Evolutionary conservation across 1,284 basidiomycete species (phyloP).

Genomic region (Golubevia sp.): DNA sequence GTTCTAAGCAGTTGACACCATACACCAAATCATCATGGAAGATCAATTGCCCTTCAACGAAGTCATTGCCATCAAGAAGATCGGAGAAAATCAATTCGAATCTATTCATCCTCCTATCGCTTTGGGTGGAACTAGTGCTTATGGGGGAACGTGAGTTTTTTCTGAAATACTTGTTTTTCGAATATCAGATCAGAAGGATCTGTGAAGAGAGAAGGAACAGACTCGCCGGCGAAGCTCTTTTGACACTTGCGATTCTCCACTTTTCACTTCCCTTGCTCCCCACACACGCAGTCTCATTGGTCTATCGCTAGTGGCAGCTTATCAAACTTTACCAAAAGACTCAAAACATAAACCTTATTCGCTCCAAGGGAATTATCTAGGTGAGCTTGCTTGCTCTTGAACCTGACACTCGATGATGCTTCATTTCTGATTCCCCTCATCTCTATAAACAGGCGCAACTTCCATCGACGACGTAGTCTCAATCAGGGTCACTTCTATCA

Average conservation of each 20-base stretch:
- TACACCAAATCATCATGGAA: no score
- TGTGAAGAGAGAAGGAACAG: no score
- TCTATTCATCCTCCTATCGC: neutral
- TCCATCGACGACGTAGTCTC: constrained; percentile 23
- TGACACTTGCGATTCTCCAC: no score
- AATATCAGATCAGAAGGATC: no score
- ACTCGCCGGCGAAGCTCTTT: no score
- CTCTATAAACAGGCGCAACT: constrained; percentile 34
- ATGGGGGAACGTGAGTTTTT: neutral
- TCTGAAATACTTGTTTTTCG: no score
- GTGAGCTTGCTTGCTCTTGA: neutral
- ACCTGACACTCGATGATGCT: constrained; percentile 36
- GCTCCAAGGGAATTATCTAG: neutral
- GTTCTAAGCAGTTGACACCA: no score
- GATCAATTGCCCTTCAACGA: neutral
- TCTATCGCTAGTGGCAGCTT: no score
- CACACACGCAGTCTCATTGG: no score
- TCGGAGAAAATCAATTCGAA: neutral
- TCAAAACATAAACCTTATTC: neutral
- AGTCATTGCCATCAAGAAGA: neutral
- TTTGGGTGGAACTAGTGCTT: neutral
- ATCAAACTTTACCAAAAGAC: constrained; percentile 26
- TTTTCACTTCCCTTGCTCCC: no score
- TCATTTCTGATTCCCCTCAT: constrained; percentile 21
- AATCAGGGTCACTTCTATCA: constrained; percentile 22